Percentiles rank a stretch among this genome's conserved stretches.
These are phyloP conservation scores for Pichia heedii DNA, from an alignment of 805 yeast species.

Conservation along the genomic window DNA sequence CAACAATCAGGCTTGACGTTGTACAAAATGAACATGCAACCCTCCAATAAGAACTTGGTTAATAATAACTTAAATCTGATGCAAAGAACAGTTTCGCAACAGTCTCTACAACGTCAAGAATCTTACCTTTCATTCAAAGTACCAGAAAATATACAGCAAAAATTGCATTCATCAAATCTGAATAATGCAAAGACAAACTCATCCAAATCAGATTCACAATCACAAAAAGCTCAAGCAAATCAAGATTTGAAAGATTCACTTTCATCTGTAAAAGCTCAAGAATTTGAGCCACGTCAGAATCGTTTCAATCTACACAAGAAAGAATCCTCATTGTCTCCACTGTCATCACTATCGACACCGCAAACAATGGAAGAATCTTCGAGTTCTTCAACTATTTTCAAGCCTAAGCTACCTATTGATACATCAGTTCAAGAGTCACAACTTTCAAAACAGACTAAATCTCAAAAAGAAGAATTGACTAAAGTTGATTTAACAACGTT, in stretches of 20 bases:
- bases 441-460: constrained; percentile 5
- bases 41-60: constrained; percentile 1
- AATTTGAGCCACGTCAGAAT: not conserved
- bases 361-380: not conserved
- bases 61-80: not conserved
- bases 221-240: not conserved
- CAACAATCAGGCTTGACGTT: constrained; percentile 18
- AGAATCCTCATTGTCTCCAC: not conserved
- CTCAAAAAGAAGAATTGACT: not conserved
- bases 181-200: not conserved
- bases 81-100: constrained; percentile 8
- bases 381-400: not conserved
- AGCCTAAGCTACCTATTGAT: not conserved
- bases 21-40: constrained; percentile 7
- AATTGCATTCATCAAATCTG: not conserved
- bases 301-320: not conserved
- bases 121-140: constrained; percentile 13
- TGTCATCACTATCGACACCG: not conserved
- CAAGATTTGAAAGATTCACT: not conserved
- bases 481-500: constrained; percentile 1
- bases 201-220: no score
- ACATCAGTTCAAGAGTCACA: not conserved
- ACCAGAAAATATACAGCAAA: constrained; percentile 1
- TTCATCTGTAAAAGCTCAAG: not conserved
- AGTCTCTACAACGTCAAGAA: constrained; percentile 14